Conservation (phyloP, 2,329 filamentous ascomycete species). For the Phoma herbarum region DNA sequence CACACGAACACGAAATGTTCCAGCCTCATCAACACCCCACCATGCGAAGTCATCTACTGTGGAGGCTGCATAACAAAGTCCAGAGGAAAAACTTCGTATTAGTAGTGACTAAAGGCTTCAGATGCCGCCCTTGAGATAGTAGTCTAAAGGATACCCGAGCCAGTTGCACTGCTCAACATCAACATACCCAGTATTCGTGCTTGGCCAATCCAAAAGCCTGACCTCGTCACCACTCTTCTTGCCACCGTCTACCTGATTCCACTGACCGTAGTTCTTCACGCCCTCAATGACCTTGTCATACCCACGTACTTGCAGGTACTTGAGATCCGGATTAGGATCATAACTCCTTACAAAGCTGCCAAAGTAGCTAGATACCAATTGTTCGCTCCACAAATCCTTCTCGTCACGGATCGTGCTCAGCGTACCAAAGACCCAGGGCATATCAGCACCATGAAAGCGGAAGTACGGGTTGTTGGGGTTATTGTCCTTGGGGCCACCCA, state of each 20-base stretch:
- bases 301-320: conserved; percentile 58
- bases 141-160: conserved; percentile 45
- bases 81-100: too few relatives aligned
- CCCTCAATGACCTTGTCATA: conserved; percentile 56
- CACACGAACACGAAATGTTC: too few relatives aligned
- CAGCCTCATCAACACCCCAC: too few relatives aligned
- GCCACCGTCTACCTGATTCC: conserved; percentile 43
- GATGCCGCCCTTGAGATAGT: conserved; percentile 43
- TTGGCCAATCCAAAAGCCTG: conserved; percentile 59
- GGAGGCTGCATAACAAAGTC: too few relatives aligned
- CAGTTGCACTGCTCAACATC: conserved; percentile 62
- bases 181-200: conserved; percentile 54
- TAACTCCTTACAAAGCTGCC: conserved; percentile 60
- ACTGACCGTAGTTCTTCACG: conserved; percentile 51
- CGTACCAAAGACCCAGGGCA: conserved; percentile 63
- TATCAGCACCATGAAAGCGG: conserved; percentile 66
- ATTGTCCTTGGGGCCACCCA: conserved; percentile 59
- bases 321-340: conserved; percentile 60
- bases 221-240: conserved; percentile 48
- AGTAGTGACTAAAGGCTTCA: background rate
- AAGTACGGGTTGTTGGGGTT: conserved; percentile 64
- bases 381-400: conserved; percentile 58
- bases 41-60: too few relatives aligned
- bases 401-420: conserved; percentile 59
- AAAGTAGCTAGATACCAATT: conserved; percentile 60